A percentile compares a stretch with the other conserved stretches of the same genome.
Evolutionary conservation across 768 basidiomycete species (phyloP).

Genomic region (Boletus rex-veris): DNA sequence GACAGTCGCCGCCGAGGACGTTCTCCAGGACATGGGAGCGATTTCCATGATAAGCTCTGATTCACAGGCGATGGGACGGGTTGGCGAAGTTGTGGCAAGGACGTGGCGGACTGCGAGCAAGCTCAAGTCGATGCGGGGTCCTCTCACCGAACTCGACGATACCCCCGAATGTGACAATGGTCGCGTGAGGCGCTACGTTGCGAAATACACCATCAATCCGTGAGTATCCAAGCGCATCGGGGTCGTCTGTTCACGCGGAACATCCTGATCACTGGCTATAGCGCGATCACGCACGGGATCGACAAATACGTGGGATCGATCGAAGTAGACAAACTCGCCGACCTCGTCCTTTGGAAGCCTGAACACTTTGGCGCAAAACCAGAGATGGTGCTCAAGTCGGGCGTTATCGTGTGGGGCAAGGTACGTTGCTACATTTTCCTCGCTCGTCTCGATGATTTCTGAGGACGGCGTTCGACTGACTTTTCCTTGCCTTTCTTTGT

Average conservation of each 20-base stretch:
- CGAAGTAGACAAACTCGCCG: conserved; percentile 78
- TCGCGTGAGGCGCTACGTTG: conserved; percentile 90
- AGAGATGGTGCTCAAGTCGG: conserved; percentile 88
- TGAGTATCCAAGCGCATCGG: conserved; percentile 36
- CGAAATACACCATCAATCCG: conserved; percentile 98
- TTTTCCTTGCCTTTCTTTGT: too few relatives aligned
- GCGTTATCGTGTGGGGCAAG: conserved; percentile 88
- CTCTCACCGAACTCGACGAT: conserved; percentile 59
- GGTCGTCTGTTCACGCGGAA: conserved; percentile 25
- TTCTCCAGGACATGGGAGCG: conserved; percentile 87
- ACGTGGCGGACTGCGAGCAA: conserved; percentile 99
- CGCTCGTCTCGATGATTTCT: too few relatives aligned
- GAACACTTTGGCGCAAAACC: conserved; percentile 92
- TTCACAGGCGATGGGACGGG: conserved; percentile 97
- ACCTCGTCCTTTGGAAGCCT: conserved; percentile 62
- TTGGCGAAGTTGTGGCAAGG: conserved; percentile 88
- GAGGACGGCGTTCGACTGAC: too few relatives aligned
- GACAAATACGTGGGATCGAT: conserved; percentile 84
- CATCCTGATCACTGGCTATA: too few relatives aligned
- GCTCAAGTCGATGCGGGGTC: conserved; percentile 77
- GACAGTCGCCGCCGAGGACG: conserved; percentile 97
- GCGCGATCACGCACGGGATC: conserved; percentile 28
- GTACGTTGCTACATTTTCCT: conserved; percentile 38
- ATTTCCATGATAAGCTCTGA: conserved; percentile 97
- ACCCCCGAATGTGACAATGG: conserved; percentile 58